Evolutionary conservation across 345 rosid species (phyloP).

Genomic region (Sonneratia caseolaris): DNA sequence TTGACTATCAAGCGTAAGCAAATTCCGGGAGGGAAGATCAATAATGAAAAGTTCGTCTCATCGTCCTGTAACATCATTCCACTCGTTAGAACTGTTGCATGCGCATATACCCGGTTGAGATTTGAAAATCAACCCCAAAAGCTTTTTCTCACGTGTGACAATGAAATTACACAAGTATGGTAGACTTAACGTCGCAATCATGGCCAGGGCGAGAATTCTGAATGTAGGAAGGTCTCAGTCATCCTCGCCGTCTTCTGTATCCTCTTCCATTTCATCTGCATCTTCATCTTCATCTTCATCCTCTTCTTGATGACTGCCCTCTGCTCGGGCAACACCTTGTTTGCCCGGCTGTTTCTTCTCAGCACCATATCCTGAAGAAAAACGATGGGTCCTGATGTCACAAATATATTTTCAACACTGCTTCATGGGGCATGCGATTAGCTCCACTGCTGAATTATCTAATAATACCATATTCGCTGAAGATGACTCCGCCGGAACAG

Average conservation of each 20-base stretch:
- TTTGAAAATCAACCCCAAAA: neutral
- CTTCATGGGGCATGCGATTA: neutral
- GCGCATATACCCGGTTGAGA: neutral
- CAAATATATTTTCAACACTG: neutral
- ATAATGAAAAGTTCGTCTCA: neutral
- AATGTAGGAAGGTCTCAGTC: slow-evolving; percentile 6
- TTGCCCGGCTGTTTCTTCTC: slow-evolving; percentile 16
- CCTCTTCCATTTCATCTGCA: slow-evolving; percentile 11
- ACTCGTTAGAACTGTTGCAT: neutral
- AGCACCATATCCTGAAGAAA: slow-evolving; percentile 15
- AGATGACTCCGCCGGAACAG: slow-evolving; percentile 73
- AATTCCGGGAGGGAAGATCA: neutral
- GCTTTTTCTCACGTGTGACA: neutral
- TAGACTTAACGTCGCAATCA: neutral
- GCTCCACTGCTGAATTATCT: neutral
- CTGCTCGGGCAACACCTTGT: slow-evolving; percentile 2
- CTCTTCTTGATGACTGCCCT: no score
- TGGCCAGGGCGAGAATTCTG: neutral
- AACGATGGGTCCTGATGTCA: neutral
- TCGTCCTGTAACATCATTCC: neutral
- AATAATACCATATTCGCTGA: slow-evolving; percentile 44
- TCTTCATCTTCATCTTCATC: slow-evolving; percentile 5
- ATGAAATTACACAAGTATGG: neutral
- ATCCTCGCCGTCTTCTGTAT: slow-evolving; percentile 10
- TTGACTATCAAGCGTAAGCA: neutral